Evolutionary conservation across 2,329 filamentous ascomycete species (phyloP).

Genomic region (Monosporascus sp.): DNA sequence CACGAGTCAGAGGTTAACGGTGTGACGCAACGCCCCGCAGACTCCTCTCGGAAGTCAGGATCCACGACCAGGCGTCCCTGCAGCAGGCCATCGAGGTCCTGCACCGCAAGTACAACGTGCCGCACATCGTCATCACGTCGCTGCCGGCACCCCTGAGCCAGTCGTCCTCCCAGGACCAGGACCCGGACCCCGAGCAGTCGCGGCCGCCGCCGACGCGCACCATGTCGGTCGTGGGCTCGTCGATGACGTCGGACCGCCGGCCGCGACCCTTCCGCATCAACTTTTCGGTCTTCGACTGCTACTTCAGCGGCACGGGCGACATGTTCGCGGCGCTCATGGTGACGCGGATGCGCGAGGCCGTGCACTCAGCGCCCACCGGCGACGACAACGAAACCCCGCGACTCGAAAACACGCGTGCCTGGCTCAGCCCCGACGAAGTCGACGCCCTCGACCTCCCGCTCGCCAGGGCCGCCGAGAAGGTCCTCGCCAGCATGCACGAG

Average conservation of each 20-base stretch:
- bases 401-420: constrained; percentile 55
- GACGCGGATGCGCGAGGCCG: constrained; percentile 80
- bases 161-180: constrained; percentile 43
- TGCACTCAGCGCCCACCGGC: constrained; percentile 31
- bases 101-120: constrained; percentile 70
- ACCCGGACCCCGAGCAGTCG: constrained; percentile 28
- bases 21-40: constrained; percentile 38
- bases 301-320: constrained; percentile 94
- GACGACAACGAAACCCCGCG: constrained; percentile 15
- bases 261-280: constrained; percentile 85
- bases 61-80: constrained; percentile 69
- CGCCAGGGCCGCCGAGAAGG: constrained; percentile 77
- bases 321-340: constrained; percentile 96
- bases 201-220: constrained; percentile 31
- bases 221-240: constrained; percentile 65
- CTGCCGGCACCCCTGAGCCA: constrained; percentile 60
- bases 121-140: constrained; percentile 90
- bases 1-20: not conserved
- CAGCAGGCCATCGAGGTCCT: constrained; percentile 69
- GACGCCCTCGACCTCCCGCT: constrained; percentile 68
- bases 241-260: constrained; percentile 53
- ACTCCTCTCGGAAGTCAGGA: constrained; percentile 77
- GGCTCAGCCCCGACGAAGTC: constrained; percentile 73
- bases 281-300: constrained; percentile 83
- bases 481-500: constrained; percentile 87